phyloP scores from a whole-genome alignment of 352 stramenopile genomes.

The Phytopythium oedochilum region DNA sequence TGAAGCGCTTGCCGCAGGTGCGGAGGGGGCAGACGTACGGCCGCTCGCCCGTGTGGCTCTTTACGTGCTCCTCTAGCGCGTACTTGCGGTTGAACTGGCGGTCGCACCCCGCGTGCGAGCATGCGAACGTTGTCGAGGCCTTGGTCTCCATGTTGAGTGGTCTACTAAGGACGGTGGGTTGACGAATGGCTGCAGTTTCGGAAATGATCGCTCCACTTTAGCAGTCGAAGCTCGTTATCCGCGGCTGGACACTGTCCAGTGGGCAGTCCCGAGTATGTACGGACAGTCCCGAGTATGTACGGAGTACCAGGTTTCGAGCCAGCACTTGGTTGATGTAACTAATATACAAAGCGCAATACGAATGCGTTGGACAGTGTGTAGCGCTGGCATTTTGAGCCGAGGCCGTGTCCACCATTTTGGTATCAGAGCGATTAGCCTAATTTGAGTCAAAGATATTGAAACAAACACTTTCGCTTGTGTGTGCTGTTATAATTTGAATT shows the following conservation, averaged over 20 bases:
- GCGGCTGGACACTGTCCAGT: no score
- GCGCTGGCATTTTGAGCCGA: neutral
- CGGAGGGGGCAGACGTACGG: no score
- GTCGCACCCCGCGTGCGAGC: slow-evolving; percentile 13
- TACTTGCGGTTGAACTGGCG: slow-evolving; percentile 26
- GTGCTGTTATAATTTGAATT: neutral
- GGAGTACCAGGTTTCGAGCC: no score
- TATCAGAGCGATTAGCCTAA: no score
- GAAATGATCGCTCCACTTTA: slow-evolving; percentile 1
- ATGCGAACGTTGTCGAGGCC: slow-evolving; percentile 1
- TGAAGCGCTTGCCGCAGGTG: slow-evolving; percentile 37
- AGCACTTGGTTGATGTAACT: neutral
- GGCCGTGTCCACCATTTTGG: slow-evolving; percentile 5
- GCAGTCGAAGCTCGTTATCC: no score
- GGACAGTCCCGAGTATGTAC: no score
- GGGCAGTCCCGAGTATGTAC: no score
- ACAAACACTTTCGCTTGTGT: no score
- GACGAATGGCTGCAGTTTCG: no score
- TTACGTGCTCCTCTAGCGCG: slow-evolving; percentile 29
- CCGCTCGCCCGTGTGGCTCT: no score
- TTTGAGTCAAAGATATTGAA: no score
- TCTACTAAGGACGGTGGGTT: neutral
- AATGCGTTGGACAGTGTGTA: slow-evolving; percentile 2
- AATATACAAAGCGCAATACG: slow-evolving; percentile 3
- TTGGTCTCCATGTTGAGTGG: neutral